A percentile compares a stretch with the other conserved stretches of the same genome.
Conservation (phyloP, 495 filamentous ascomycete genomes). For the Podospora pseudoanserina region DNA sequence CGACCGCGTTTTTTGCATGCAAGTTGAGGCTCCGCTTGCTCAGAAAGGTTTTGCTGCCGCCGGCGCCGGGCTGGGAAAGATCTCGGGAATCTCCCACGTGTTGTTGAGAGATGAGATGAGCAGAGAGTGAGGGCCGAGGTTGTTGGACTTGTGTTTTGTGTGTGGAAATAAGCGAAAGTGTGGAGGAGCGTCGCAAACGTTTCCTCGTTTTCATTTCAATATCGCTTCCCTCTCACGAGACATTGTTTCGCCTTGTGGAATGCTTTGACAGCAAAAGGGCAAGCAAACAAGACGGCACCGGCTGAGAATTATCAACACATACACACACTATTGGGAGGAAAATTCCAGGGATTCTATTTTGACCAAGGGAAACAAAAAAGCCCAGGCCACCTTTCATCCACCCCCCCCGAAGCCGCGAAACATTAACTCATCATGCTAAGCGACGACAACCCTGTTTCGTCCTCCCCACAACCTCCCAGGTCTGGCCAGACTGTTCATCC, state of each 20-base stretch:
- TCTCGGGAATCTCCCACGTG: too few species aligned
- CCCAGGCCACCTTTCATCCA: background rate
- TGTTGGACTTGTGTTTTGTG: background rate
- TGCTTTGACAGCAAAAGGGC: background rate
- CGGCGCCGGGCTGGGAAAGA: background rate
- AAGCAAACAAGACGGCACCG: background rate
- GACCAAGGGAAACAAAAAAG: background rate
- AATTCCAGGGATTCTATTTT: constrained; percentile 6
- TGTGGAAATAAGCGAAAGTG: background rate
- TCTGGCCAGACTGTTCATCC: background rate
- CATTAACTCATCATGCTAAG: constrained; percentile 47
- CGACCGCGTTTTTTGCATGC: background rate
- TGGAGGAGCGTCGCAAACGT: background rate
- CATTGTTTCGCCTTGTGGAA: background rate
- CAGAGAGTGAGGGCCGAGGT: background rate
- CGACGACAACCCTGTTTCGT: constrained; percentile 25
- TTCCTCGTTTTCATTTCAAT: background rate
- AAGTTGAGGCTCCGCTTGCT: background rate
- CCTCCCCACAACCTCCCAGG: constrained; percentile 22
- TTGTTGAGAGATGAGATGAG: background rate
- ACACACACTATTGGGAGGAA: constrained; percentile 9
- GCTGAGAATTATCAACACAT: background rate
- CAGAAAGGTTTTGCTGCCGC: background rate
- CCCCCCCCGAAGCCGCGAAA: constrained; percentile 26
- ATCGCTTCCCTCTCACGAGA: background rate